Base-by-base conservation (phyloP, 2,329 filamentous ascomycete species). In the Rosellinia necatrix region DNA sequence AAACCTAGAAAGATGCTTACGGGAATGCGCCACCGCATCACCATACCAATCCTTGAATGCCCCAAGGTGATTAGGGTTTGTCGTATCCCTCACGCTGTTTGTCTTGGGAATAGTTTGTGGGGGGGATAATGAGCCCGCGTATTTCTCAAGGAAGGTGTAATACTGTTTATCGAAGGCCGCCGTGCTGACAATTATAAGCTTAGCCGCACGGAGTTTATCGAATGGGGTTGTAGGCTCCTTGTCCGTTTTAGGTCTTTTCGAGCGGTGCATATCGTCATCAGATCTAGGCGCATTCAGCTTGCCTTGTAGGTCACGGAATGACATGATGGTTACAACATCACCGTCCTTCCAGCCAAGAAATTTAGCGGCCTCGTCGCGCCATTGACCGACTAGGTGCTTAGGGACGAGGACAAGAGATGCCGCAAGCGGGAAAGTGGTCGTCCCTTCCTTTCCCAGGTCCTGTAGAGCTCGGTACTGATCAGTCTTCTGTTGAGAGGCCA, bases 401-500 rank as follows among this genome's bases (percentile, higher is more conserved):
- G 76, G 76, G 1, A 73, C 75, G 6, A 78, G 61, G 3, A 78
- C 62, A 21, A 79, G 67, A 1, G 73, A 74, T 0, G 73, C 75
- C 6, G 70, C 58, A 8, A 75, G 60, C 30, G 70, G 68, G n/a
- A 65, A 35, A 42, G 67, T 66, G 30, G 15, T 47, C n/a, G 5
- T 43, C 12, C 0, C 41, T 35, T 21, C 17, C 22, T 35, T 13
- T 27, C 6, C 56, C n/a, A n/a, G 68, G 55, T 9, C 59, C 8
- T 63, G 34, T 0, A 67, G 42, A 9, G 68, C 71, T 0, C 55
- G 12, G 0, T 3, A n/a, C 1, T 43, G 19, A 43, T 72, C 70
- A 13, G 65, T 67, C 0, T 53, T 1, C 4, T 58, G 37, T 48
- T 70, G 69, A 6, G 53, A 56, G 21, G 72, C 70, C 6, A 76